Evolutionary conservation across 257 asterid species (phyloP).

Genomic region (Nicotiana sylvestris): DNA sequence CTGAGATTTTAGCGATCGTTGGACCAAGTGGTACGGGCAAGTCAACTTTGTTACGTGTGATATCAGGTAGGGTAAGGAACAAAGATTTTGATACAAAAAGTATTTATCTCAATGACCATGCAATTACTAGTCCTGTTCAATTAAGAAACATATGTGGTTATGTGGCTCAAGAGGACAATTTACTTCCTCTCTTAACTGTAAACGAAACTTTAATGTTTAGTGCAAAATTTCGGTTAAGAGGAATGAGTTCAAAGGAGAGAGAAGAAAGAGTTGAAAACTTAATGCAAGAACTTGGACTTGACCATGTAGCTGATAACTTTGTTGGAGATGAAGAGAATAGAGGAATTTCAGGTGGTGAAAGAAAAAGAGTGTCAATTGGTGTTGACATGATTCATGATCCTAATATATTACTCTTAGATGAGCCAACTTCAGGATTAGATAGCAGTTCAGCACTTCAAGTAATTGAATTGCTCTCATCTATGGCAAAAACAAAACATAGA

Average conservation of each 20-base stretch:
- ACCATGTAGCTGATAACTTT: conserved; percentile 58
- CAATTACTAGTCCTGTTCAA: conserved; percentile 40
- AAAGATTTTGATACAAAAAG: conserved; percentile 45
- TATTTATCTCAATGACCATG: conserved; percentile 40
- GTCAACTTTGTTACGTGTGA: conserved; percentile 56
- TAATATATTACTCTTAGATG: conserved; percentile 63
- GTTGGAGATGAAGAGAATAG: conserved; percentile 82
- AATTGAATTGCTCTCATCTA: conserved; percentile 59
- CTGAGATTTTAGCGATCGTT: conserved; percentile 62
- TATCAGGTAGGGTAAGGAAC: conserved; percentile 59
- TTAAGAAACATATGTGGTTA: conserved; percentile 74
- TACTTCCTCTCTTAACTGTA: conserved; percentile 73
- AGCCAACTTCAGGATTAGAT: conserved; percentile 89
- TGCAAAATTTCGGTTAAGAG: conserved; percentile 61
- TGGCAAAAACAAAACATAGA: conserved; percentile 63
- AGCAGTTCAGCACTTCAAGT: conserved; percentile 90
- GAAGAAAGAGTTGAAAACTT: conserved; percentile 52
- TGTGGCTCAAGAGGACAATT: conserved; percentile 77
- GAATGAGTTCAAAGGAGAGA: conserved; percentile 36
- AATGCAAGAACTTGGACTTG: conserved; percentile 83
- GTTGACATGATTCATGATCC: conserved; percentile 87
- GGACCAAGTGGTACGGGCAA: conserved; percentile 95
- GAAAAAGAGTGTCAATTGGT: conserved; percentile 74
- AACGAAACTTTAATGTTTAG: conserved; percentile 67
- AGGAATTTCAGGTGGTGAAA: conserved; percentile 87